These are phyloP conservation scores for Oryza glumipatula DNA, from an alignment of 176 grass and related monocot species.

Conservation along the genomic window DNA sequence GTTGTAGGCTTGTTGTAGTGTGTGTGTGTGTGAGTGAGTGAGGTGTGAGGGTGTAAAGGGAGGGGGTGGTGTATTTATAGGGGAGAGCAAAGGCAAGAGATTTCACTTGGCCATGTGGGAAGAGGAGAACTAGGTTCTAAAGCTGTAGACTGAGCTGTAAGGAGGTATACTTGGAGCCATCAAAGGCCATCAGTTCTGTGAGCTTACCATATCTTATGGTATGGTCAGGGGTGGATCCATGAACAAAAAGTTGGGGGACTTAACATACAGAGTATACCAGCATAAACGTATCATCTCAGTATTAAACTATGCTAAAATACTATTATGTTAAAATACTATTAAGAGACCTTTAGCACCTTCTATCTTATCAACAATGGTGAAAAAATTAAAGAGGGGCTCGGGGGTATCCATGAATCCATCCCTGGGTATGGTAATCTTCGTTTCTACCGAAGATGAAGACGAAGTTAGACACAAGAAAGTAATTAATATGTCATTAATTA, in stretches of 20 bases:
- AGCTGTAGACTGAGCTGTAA: slow-evolving; percentile 57
- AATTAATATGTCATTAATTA: too few relatives aligned
- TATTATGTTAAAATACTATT: too few relatives aligned
- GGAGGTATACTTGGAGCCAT: slow-evolving; percentile 48
- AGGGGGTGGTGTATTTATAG: slow-evolving; percentile 40
- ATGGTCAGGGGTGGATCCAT: background rate
- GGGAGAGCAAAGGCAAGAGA: slow-evolving; percentile 8
- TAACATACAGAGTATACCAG: too few relatives aligned
- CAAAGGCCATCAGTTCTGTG: slow-evolving; percentile 28
- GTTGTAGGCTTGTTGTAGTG: slow-evolving; percentile 23
- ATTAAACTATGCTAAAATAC: too few relatives aligned
- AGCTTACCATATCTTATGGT: slow-evolving; percentile 42
- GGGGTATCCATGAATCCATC: too few relatives aligned
- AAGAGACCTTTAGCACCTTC: too few relatives aligned
- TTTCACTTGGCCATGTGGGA: slow-evolving; percentile 51
- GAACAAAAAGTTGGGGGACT: too few relatives aligned
- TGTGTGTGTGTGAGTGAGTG: slow-evolving; percentile 14
- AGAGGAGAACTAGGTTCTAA: slow-evolving; percentile 52
- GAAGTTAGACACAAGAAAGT: too few relatives aligned
- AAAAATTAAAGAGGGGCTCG: too few relatives aligned
- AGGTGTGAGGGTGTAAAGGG: slow-evolving; percentile 26
- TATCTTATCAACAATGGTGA: too few relatives aligned
- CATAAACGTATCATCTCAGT: too few relatives aligned
- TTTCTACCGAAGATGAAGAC: too few relatives aligned
- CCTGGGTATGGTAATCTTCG: background rate